A percentile compares a stretch with the other conserved stretches of the same genome.
phyloP scores from a whole-genome alignment of 306 rosid genomes.

The Pyrus communis region DNA sequence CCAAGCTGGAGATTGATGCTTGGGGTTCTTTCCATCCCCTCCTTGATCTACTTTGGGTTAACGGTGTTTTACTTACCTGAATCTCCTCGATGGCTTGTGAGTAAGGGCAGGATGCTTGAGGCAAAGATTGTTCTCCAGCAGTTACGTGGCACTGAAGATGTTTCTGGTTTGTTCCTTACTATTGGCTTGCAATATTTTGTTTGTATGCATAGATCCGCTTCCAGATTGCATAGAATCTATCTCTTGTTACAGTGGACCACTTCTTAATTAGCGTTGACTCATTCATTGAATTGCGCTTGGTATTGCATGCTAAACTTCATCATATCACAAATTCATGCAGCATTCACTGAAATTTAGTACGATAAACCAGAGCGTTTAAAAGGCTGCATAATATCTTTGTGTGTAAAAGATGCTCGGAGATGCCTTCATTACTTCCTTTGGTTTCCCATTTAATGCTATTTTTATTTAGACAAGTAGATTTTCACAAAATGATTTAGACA shows the following conservation, averaged over 20 bases:
- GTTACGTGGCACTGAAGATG: constrained; percentile 77
- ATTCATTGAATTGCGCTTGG: neutral
- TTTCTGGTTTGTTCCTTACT: constrained; percentile 49
- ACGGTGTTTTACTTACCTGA: constrained; percentile 72
- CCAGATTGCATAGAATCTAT: too few relatives aligned
- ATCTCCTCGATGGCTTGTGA: constrained; percentile 88
- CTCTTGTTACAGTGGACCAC: too few relatives aligned
- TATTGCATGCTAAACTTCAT: neutral
- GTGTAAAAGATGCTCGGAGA: neutral
- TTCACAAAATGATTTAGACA: neutral
- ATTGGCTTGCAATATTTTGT: neutral
- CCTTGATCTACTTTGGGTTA: constrained; percentile 47
- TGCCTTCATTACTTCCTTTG: neutral
- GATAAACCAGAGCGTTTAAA: neutral
- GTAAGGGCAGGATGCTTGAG: constrained; percentile 75
- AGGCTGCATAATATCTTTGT: neutral
- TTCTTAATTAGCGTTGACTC: neutral
- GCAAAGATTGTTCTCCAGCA: constrained; percentile 68
- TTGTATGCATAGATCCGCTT: too few relatives aligned
- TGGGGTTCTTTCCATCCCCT: constrained; percentile 65
- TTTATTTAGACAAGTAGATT: neutral
- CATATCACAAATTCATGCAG: neutral
- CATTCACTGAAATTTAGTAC: neutral
- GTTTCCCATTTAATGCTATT: neutral
- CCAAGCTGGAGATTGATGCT: constrained; percentile 82